Base-by-base conservation (phyloP, 1,139 yeast species). In the Nakaseomyces bracarensis region DNA sequence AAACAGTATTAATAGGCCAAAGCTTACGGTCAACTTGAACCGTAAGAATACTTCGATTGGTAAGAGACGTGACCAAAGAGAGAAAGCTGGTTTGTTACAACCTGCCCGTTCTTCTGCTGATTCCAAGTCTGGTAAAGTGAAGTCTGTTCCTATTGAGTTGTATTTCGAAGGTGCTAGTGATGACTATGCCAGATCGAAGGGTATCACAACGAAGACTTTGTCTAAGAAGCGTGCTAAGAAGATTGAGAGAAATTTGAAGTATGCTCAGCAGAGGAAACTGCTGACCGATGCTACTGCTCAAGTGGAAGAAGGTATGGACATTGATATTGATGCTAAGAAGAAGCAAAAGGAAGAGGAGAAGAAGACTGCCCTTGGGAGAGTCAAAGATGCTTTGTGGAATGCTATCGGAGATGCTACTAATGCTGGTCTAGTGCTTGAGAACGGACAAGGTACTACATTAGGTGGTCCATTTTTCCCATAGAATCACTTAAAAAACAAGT, bases 221-320 rank as follows among this genome's bases (percentile, higher is more conserved):
- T 81, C 94, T 27, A 84, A 80, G 54, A 87, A 87, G 67, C 79
- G 84, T 65, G 79, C 85, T 37, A 75, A 80, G 68, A 87, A 87
- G 67, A 72, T 84, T 52, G 85, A 79, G 51, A 78, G 96, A 70
- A 84, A 83, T 60, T 71, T 77, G 58, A 80, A 77, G 58, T 84
- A 85, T 59, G 71, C 76, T 26, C 75, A 72, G 45, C 72, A 71
- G 48, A 75, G 85, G 69, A 68, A 69, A 51, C 60, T 74, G 48
- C 57, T 66, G 42, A 70, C 71, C 39, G 79, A 75, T 53, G 64
- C 73, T 21, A 70, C 68, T 43, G 72, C 72, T 25, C 62, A 68
- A 48, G 63, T 61, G 41, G 75, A 67, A 53, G 61, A 56, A 27
- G 58, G 54, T 10, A 61, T 57, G 51, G 72, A 68, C 35, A 68